Percentiles rank a stretch among this genome's conserved stretches.
These are phyloP conservation scores for Gaillardinia entomophila DNA, from an alignment of 805 yeast genomes.

Conservation along the genomic window DNA sequence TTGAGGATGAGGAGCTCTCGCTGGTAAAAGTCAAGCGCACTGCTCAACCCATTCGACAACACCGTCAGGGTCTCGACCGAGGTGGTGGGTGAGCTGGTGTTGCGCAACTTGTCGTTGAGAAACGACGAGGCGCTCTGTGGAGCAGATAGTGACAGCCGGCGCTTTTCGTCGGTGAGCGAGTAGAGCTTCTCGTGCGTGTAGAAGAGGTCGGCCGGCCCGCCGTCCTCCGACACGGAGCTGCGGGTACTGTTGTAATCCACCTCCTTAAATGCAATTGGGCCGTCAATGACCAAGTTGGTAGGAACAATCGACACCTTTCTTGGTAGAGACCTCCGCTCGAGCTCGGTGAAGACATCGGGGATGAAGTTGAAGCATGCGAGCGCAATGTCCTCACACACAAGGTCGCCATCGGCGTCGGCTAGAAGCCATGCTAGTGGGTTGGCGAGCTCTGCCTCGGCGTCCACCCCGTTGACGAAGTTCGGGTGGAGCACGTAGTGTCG, in stretches of 20 bases:
- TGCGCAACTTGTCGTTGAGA: conserved; percentile 6
- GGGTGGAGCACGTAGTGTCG: conserved; percentile 44
- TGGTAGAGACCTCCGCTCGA: conserved; percentile 10
- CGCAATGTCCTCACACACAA: conserved; percentile 17
- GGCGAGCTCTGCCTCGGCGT: conserved; percentile 13
- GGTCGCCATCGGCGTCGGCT: conserved; percentile 6
- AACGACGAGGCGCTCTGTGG: conserved; percentile 1
- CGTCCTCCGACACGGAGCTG: conserved; percentile 2
- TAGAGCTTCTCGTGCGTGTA: conserved; percentile 31
- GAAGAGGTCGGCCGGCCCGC: conserved; percentile 15
- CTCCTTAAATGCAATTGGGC: conserved; percentile 16
- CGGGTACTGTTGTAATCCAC: conserved; percentile 11
- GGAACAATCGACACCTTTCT: conserved; percentile 25
- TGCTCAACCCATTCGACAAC: conserved; percentile 6
- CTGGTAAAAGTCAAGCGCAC: conserved; percentile 42
- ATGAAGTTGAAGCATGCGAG: conserved; percentile 13
- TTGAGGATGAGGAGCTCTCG: conserved; percentile 51
- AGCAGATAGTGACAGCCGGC: neutral
- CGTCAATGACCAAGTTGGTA: conserved; percentile 16
- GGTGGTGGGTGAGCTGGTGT: conserved; percentile 14
- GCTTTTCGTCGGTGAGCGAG: conserved; percentile 2
- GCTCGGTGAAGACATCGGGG: conserved; percentile 3
- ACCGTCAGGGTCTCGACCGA: conserved; percentile 16
- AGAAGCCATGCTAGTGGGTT: conserved; percentile 18
- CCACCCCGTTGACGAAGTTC: conserved; percentile 27